Base-by-base conservation (phyloP, 2,329 filamentous ascomycete species). In the Chalaropsis thielavioides region DNA sequence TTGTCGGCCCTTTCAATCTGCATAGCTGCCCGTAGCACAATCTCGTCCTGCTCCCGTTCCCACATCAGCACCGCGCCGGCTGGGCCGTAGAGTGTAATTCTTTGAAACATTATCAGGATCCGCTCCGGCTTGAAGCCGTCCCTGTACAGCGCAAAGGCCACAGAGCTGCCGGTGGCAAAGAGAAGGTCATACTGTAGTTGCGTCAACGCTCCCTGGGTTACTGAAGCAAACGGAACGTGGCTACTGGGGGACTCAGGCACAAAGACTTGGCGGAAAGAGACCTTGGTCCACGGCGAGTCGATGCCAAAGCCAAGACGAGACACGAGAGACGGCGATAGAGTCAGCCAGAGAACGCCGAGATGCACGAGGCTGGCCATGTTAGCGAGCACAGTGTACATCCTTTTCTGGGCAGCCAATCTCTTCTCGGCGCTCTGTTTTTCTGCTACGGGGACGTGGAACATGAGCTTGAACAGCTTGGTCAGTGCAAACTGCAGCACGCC, bases 131-230 rank as follows among this genome's bases (percentile, higher is more conserved):
- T 22, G 24, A 64, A 62, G 1, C 49, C 40, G 11, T 62, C 63
- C 2, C 62, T 40, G 49, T 64, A 63, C 27, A 64, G 8, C 7
- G 40, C 49, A 54, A 64, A 67, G 1, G 54, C 60, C 17, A 67
- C 15, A 10, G 66, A 59, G 15, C 66, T 68, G 10, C 44, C 44
- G 3, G 62, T 61, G 0, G 68, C 68, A 59, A 68, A 69, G 64
- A 69, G 70, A 54, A 70, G 27, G 17, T 72, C 70, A 62, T 69
- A 72, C 60, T 71, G 69, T 46, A 71, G 59, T 7, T 70, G 24
- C 2, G 66, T 59, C 54, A 69, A 22, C 0, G 35, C 35, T 0
- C 68, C 70, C 19, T 65, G 63, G 7, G 69, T 64, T 13, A 70
- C 1, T 2, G 64, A 68, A 2, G 40, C 35, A 7, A 65, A n/a